Percentiles rank a stretch among this genome's conserved stretches.
Conservation (phyloP, 2,329 filamentous ascomycete genomes). For the Aureobasidium mangrovei region DNA sequence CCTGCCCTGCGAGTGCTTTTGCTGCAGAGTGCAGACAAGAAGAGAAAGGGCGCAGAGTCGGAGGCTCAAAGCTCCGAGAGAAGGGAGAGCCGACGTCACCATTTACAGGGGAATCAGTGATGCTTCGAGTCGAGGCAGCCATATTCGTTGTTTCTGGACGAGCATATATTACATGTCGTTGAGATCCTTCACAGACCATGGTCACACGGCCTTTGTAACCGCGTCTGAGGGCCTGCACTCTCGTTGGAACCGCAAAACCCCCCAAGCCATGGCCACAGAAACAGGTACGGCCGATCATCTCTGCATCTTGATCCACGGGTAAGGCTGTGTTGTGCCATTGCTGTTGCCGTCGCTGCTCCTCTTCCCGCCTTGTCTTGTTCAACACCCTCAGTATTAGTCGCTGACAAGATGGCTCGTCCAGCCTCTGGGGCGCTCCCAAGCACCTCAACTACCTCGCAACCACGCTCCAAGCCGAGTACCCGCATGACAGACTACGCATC, state of each 20-base stretch:
- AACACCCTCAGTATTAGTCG: background rate
- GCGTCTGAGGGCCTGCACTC: background rate
- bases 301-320: slow-evolving; percentile 69
- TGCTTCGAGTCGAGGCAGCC: background rate
- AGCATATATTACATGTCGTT: background rate
- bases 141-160: background rate
- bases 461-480: slow-evolving; percentile 51
- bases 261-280: background rate
- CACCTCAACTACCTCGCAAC: slow-evolving; percentile 63
- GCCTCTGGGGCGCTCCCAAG: slow-evolving; percentile 71
- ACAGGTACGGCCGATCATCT: slow-evolving; percentile 52
- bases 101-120: background rate
- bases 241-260: background rate
- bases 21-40: too few species aligned
- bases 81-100: background rate
- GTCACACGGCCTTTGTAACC: background rate
- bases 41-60: too few species aligned
- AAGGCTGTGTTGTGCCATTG: slow-evolving; percentile 27
- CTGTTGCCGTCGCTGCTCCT: slow-evolving; percentile 14
- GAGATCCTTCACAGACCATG: slow-evolving; percentile 1
- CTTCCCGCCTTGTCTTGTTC: background rate
- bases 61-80: background rate
- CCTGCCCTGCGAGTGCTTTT: too few species aligned
- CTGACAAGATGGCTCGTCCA: slow-evolving; percentile 19
- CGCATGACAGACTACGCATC: slow-evolving; percentile 58